Evolutionary conservation across 1,139 yeast species (phyloP).

Genomic region (Suhomyces chickasaworum): DNA sequence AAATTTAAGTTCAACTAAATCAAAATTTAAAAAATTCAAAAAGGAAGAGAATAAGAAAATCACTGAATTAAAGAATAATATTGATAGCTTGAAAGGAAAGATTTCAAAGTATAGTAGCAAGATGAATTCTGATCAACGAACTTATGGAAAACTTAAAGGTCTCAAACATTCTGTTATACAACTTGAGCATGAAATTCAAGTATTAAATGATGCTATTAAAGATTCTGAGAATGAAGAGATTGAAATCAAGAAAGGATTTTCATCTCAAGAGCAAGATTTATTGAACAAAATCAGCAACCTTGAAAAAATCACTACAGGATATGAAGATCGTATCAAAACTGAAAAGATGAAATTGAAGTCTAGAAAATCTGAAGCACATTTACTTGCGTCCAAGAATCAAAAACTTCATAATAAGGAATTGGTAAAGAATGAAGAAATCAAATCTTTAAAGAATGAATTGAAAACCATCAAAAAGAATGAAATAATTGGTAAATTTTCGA

Average conservation of each 20-base stretch:
- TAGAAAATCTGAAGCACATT: constrained; percentile 26
- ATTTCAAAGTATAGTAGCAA: constrained; percentile 40
- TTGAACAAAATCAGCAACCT: constrained; percentile 26
- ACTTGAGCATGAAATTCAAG: constrained; percentile 40
- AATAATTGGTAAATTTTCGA: constrained; percentile 30
- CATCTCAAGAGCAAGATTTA: constrained; percentile 25
- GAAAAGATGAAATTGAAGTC: constrained; percentile 27
- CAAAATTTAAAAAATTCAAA: constrained; percentile 58
- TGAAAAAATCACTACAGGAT: constrained; percentile 26
- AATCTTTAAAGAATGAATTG: constrained; percentile 30
- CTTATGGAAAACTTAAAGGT: constrained; percentile 44
- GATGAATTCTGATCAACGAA: constrained; percentile 32
- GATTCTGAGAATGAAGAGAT: constrained; percentile 21
- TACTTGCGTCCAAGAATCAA: constrained; percentile 27
- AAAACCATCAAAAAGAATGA: constrained; percentile 33
- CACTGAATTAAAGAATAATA: constrained; percentile 55
- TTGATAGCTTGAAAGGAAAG: constrained; percentile 55
- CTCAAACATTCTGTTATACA: constrained; percentile 45
- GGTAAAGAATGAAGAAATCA: constrained; percentile 29
- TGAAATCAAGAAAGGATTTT: constrained; percentile 22
- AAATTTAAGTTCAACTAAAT: constrained; percentile 51
- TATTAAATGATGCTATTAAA: constrained; percentile 26
- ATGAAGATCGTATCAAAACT: constrained; percentile 30
- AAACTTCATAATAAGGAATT: constrained; percentile 31
- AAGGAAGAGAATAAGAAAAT: constrained; percentile 62